Evolutionary conservation across 768 basidiomycete species (phyloP).

Genomic region (Mycena pura): DNA sequence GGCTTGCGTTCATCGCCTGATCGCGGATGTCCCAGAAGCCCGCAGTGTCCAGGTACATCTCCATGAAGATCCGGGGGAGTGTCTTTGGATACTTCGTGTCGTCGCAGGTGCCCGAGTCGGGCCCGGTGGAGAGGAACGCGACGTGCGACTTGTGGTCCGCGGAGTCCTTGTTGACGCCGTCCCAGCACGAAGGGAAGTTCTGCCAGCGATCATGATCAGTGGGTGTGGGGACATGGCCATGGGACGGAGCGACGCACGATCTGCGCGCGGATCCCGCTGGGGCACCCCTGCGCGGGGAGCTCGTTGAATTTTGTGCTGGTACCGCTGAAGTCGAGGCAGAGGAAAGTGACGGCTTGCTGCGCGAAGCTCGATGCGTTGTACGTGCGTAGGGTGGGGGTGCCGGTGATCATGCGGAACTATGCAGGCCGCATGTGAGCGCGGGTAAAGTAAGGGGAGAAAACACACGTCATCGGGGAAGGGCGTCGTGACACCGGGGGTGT

Average conservation of each 20-base stretch:
- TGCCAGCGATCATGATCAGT: neutral
- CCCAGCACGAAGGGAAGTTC: conserved; percentile 50
- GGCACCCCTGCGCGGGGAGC: conserved; percentile 48
- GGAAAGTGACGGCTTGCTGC: conserved; percentile 45
- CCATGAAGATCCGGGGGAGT: conserved; percentile 58
- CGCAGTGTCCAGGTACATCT: conserved; percentile 55
- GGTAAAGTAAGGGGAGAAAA: too few relatives aligned
- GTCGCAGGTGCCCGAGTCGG: conserved; percentile 55
- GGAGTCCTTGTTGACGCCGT: conserved; percentile 59
- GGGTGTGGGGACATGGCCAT: neutral
- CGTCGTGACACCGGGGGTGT: conserved; percentile 53
- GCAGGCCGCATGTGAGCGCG: too few relatives aligned
- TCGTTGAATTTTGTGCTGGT: conserved; percentile 40
- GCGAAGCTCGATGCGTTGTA: conserved; percentile 40
- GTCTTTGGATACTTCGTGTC: conserved; percentile 53
- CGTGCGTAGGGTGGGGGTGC: conserved; percentile 42
- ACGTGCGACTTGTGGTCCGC: conserved; percentile 61
- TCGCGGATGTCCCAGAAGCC: conserved; percentile 42
- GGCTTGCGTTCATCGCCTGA: conserved; percentile 53
- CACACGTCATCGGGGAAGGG: conserved; percentile 63
- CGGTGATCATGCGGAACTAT: conserved; percentile 61
- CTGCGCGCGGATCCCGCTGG: conserved; percentile 57
- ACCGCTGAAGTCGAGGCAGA: conserved; percentile 49
- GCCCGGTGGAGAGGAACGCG: conserved; percentile 51
- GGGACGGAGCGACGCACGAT: conserved; percentile 40